These are phyloP conservation scores for Mesembryanthemum crystallinum DNA, from an alignment of 148 eudicot genomes.

Conservation along the genomic window DNA sequence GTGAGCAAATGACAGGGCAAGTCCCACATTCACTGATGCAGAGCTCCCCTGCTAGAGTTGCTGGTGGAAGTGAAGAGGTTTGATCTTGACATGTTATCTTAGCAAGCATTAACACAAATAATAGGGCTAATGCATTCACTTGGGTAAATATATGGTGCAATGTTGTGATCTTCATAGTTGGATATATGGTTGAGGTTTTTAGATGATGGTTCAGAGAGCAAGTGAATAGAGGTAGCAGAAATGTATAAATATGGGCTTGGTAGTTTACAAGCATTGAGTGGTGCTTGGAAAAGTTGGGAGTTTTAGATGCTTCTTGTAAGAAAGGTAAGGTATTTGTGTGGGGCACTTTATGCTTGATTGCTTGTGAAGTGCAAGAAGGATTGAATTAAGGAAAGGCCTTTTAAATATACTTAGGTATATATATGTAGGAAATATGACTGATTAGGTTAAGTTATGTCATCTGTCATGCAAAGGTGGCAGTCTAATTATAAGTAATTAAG, in stretches of 20 bases:
- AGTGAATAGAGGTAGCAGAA: background rate
- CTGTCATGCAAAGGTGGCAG: no score
- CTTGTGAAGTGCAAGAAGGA: conserved; percentile 4
- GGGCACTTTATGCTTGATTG: background rate
- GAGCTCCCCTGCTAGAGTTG: conserved; percentile 38
- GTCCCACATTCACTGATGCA: conserved; percentile 78
- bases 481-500: no score
- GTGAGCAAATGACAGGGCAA: conserved; percentile 73
- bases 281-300: conserved; percentile 14
- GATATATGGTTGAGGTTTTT: background rate
- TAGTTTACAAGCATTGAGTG: conserved; percentile 3
- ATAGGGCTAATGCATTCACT: background rate
- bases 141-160: background rate
- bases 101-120: background rate
- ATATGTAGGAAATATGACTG: no score
- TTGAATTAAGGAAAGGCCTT: background rate
- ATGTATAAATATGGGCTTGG: background rate
- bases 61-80: conserved; percentile 13
- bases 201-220: conserved; percentile 1
- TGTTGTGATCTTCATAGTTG: conserved; percentile 12
- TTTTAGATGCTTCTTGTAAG: conserved; percentile 34
- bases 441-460: no score
- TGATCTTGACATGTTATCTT: conserved; percentile 23
- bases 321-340: conserved; percentile 37
- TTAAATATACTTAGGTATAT: background rate